These are phyloP conservation scores for Rhizopus arrhizus DNA, from an alignment of 371 early-diverging fungal genomes.

Conservation along the genomic window DNA sequence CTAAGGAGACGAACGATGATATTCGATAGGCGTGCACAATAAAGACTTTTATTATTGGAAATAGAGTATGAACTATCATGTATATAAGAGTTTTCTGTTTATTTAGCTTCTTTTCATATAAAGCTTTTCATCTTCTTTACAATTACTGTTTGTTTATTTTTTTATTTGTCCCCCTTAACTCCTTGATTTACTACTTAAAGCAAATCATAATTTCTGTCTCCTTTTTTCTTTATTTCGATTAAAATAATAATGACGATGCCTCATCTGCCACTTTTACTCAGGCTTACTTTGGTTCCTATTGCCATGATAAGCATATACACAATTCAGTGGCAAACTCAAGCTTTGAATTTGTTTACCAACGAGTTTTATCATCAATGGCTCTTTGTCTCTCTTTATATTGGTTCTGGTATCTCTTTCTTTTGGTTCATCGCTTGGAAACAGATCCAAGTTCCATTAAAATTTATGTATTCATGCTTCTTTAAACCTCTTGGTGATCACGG, in stretches of 20 bases:
- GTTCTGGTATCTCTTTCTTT: constrained; percentile 3
- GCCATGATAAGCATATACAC: constrained; percentile 13
- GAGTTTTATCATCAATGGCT: constrained; percentile 17
- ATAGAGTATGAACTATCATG: not conserved
- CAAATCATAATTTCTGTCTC: not conserved
- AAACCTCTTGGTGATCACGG: constrained; percentile 69
- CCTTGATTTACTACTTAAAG: not conserved
- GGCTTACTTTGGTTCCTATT: constrained; percentile 13
- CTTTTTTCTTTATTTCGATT: constrained; percentile 4
- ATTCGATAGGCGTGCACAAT: not conserved
- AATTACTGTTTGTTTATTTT: not conserved
- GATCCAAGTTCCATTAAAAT: constrained; percentile 51
- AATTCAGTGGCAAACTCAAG: constrained; percentile 11
- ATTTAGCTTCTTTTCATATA: no score
- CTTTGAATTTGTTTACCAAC: constrained; percentile 3
- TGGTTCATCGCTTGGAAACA: constrained; percentile 36
- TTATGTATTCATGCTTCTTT: constrained; percentile 76
- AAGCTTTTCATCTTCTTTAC: not conserved
- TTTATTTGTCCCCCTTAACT: not conserved
- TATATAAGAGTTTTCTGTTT: no score
- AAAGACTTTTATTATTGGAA: not conserved
- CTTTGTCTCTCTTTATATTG: constrained; percentile 24
- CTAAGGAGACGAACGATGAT: not conserved
- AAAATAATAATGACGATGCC: not conserved
- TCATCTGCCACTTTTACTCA: constrained; percentile 15